Evolutionary conservation across 306 rosid species (phyloP).

Genomic region (Vigna radiata): DNA sequence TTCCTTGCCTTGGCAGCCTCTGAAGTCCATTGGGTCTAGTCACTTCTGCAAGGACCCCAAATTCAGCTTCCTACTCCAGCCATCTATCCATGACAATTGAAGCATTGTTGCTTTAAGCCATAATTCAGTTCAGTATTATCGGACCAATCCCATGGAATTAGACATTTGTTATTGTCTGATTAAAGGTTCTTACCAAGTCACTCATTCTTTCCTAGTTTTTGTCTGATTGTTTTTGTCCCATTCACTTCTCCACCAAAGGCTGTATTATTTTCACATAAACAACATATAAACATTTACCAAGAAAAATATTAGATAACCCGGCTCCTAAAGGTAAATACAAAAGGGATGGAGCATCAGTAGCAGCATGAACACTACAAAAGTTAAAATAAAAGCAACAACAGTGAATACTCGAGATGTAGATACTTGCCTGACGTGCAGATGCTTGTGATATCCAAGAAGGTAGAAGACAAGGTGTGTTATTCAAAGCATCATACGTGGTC

Average conservation of each 20-base stretch:
- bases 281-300: not conserved
- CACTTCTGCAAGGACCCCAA: too few species aligned
- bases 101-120: too few species aligned
- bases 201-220: too few species aligned
- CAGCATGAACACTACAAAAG: not conserved
- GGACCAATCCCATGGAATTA: too few species aligned
- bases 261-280: not conserved
- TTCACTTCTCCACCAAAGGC: conserved; percentile 11
- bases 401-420: conserved; percentile 33
- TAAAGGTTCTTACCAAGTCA: too few species aligned
- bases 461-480: conserved; percentile 92
- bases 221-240: not conserved
- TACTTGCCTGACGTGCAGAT: conserved; percentile 92
- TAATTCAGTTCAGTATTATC: too few species aligned
- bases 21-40: too few species aligned
- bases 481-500: conserved; percentile 95
- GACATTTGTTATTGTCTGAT: too few species aligned
- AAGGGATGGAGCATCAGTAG: not conserved
- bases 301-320: not conserved
- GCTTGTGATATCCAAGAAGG: conserved; percentile 99
- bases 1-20: too few species aligned
- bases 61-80: too few species aligned
- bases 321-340: not conserved
- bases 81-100: too few species aligned
- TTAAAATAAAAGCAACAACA: conserved; percentile 19